These are phyloP conservation scores for Neonectria magnoliae DNA, from an alignment of 2,329 filamentous ascomycete species.

Conservation along the genomic window DNA sequence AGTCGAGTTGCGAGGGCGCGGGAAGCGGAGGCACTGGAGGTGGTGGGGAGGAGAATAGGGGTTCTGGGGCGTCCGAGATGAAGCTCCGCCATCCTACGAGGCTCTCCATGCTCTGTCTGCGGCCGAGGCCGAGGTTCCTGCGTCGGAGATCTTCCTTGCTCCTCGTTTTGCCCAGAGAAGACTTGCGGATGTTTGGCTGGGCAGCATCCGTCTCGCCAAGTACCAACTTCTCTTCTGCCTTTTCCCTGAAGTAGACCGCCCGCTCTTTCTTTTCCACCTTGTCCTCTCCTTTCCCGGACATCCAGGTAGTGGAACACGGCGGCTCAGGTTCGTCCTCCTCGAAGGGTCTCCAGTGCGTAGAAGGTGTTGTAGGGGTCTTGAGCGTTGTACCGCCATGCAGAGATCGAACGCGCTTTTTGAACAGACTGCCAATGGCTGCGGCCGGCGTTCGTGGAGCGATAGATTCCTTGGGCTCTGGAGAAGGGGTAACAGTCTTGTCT, in stretches of 20 bases:
- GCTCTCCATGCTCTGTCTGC: slow-evolving; percentile 37
- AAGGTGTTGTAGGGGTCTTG: slow-evolving; percentile 32
- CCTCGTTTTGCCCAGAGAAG: slow-evolving; percentile 22
- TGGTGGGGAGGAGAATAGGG: slow-evolving; percentile 36
- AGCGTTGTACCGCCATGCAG: slow-evolving; percentile 32
- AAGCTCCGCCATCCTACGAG: slow-evolving; percentile 38
- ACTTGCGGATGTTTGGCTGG: slow-evolving; percentile 17
- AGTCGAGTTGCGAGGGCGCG: slow-evolving; percentile 29
- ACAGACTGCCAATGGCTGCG: slow-evolving; percentile 37
- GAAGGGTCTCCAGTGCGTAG: slow-evolving; percentile 41
- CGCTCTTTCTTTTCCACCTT: slow-evolving; percentile 33
- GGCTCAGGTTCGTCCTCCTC: slow-evolving; percentile 31
- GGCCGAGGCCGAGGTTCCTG: slow-evolving; percentile 3
- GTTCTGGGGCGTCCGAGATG: slow-evolving; percentile 36
- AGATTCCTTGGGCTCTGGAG: slow-evolving; percentile 6
- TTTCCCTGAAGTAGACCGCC: slow-evolving; percentile 36
- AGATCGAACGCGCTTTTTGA: slow-evolving; percentile 40
- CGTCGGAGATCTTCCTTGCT: slow-evolving; percentile 24
- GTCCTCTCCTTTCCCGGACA: slow-evolving; percentile 31
- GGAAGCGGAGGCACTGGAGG: slow-evolving; percentile 43
- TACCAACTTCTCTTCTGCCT: slow-evolving; percentile 27
- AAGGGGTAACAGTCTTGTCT: slow-evolving; percentile 4
- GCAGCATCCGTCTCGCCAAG: slow-evolving; percentile 4
- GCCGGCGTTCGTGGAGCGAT: slow-evolving; percentile 32
- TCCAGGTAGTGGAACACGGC: slow-evolving; percentile 39